Conservation (phyloP, 2,329 filamentous ascomycete genomes). For the Penicillium psychrosexuale region DNA sequence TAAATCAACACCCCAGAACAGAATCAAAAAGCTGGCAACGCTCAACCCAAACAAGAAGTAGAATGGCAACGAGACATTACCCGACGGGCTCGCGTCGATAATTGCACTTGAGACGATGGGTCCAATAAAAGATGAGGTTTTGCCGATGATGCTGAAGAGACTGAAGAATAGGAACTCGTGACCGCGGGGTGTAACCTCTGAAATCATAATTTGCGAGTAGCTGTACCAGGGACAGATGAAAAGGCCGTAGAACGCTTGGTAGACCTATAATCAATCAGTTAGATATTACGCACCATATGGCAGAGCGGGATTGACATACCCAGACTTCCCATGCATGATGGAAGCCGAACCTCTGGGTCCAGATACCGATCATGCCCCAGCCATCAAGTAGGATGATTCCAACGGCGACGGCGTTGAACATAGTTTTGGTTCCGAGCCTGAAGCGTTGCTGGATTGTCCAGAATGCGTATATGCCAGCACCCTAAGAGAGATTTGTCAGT, state of each 20-base stretch:
- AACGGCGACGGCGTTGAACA: slow-evolving; percentile 65
- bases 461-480: slow-evolving; percentile 59
- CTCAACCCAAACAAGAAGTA: slow-evolving; percentile 64
- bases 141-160: slow-evolving; percentile 66
- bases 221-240: slow-evolving; percentile 69
- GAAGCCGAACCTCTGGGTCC: slow-evolving; percentile 54
- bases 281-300: neutral
- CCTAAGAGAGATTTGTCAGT: slow-evolving; percentile 20
- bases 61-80: slow-evolving; percentile 61
- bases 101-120: slow-evolving; percentile 67
- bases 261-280: slow-evolving; percentile 27
- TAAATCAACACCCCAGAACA: slow-evolving; percentile 58
- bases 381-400: slow-evolving; percentile 58
- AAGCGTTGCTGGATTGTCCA: slow-evolving; percentile 62
- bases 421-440: slow-evolving; percentile 60
- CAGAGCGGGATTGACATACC: slow-evolving; percentile 25
- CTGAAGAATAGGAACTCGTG: slow-evolving; percentile 70
- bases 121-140: slow-evolving; percentile 66
- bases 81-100: slow-evolving; percentile 57
- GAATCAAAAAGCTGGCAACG: slow-evolving; percentile 52
- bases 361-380: slow-evolving; percentile 60
- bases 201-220: slow-evolving; percentile 69
- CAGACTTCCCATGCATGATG: slow-evolving; percentile 55
- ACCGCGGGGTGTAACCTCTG: slow-evolving; percentile 64
- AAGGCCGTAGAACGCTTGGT: slow-evolving; percentile 59